Conservation (phyloP, 2,329 filamentous ascomycete species). For the Claviceps fusiformis region DNA sequence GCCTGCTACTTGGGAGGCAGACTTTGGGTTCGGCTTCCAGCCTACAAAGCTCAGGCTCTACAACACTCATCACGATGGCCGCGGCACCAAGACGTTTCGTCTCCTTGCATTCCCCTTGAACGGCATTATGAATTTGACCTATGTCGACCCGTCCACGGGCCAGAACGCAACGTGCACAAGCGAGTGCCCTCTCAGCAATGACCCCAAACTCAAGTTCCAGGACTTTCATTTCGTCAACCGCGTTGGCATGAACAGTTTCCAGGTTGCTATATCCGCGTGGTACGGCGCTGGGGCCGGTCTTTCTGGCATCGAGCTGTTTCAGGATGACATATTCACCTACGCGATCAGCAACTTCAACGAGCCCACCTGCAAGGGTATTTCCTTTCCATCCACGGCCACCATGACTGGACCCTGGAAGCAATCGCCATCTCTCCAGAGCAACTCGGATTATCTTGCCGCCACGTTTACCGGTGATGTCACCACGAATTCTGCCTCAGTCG, state of each 20-base stretch:
- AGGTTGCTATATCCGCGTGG: conserved; percentile 74
- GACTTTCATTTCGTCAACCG: conserved; percentile 85
- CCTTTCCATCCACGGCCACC: conserved; percentile 50
- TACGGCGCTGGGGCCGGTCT: conserved; percentile 79
- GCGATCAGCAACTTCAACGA: conserved; percentile 83
- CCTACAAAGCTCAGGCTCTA: conserved; percentile 79
- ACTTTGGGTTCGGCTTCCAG: conserved; percentile 70
- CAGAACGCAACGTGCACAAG: conserved; percentile 61
- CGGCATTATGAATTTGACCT: conserved; percentile 94
- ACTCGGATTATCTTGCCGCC: conserved; percentile 64
- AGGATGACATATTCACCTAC: conserved; percentile 74
- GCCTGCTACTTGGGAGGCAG: conserved; percentile 70
- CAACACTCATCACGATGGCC: conserved; percentile 73
- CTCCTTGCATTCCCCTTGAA: conserved; percentile 75
- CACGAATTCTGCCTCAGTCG: conserved; percentile 50
- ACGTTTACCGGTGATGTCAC: conserved; percentile 41
- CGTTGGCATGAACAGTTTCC: conserved; percentile 79
- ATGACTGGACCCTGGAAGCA: conserved; percentile 61
- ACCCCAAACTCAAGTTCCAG: conserved; percentile 54
- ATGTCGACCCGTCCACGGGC: conserved; percentile 60
- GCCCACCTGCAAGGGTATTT: conserved; percentile 57
- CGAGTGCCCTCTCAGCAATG: conserved; percentile 69
- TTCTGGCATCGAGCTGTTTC: conserved; percentile 73
- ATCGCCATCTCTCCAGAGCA: conserved; percentile 53
- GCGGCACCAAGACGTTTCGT: conserved; percentile 78